Evolutionary conservation across 768 basidiomycete species (phyloP), one percentile per base, ranked within the genome.

Genomic region (Paxillus rubicundulus): DNA sequence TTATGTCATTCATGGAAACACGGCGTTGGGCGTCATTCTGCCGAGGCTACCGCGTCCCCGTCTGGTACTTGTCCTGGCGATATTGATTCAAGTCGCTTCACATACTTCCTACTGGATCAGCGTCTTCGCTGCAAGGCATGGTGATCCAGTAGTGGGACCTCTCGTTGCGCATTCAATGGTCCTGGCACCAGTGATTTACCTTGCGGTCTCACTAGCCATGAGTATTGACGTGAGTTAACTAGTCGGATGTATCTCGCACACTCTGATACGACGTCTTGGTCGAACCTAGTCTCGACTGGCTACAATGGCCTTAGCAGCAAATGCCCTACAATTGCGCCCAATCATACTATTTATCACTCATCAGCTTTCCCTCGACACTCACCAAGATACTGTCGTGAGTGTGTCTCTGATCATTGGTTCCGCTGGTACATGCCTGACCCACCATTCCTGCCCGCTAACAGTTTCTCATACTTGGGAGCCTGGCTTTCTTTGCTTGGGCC

Each of bases 21-120:
- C 76, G 20, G 64, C 61, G 1, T 66, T 75, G 16, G 68, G 63
- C 17, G 57, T 75, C 24, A 55, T 69, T 21, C 49, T 70, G 28
- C 62, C 72, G 17, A 63, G 49, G 51, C 52, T 74, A n/a, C 24
- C 65, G 28, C 64, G 45, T 39, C 52, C 61, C 46, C 30, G 54
- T 14, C 58, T 66, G 39, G 34, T 71, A 18, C 42, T 51, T n/a
- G 63, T 66, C 53, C 70, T 78, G 37, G 77, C 74, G 17, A 49
- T 72, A 9, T 62, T 75, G 27, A 64, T 82, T 33, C 71, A 77
- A 45, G 50, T 72, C 44, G 74, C 82, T 27, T 85, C 89, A 1
- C 78, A 81, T 58, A 75, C 82, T n/a, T 80, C 81, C 5, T 87
- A 89, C 60, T 88, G 82, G 81, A 69, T 80, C 18, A 79, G 82